Evolutionary conservation across 768 basidiomycete genomes (phyloP).

Genomic region (Hortiboletus flavorubellus): DNA sequence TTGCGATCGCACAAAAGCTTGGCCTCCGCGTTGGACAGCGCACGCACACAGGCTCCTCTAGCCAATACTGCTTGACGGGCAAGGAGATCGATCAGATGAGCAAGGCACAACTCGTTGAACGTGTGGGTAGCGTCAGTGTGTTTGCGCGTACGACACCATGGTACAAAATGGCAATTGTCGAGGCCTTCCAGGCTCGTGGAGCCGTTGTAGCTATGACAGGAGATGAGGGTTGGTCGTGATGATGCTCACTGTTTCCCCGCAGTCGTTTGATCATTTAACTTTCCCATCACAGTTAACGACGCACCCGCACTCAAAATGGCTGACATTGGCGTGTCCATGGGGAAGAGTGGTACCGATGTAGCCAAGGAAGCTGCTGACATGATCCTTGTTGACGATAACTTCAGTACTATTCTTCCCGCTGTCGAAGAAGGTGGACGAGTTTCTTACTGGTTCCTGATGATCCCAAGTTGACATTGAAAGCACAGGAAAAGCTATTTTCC

Average conservation of each 20-base stretch:
- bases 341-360: conserved; percentile 97
- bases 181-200: conserved; percentile 88
- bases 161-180: conserved; percentile 97
- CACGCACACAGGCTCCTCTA: conserved; percentile 27
- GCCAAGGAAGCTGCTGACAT: conserved; percentile 98
- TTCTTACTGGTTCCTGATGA: background rate
- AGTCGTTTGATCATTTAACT: background rate
- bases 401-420: conserved; percentile 90
- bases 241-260: conserved; percentile 18
- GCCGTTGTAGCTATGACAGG: conserved; percentile 97
- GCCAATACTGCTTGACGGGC: conserved; percentile 65
- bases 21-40: conserved; percentile 67
- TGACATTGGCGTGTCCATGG: conserved; percentile 97
- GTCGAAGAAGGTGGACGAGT: conserved; percentile 76
- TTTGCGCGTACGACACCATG: conserved; percentile 95
- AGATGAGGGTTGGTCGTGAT: conserved; percentile 75
- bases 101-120: conserved; percentile 75
- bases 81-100: conserved; percentile 82
- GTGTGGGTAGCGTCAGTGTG: conserved; percentile 78
- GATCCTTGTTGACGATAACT: conserved; percentile 96
- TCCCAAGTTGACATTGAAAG: background rate
- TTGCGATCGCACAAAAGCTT: conserved; percentile 83
- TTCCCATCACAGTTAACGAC: conserved; percentile 67
- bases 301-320: conserved; percentile 97
- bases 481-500: conserved; percentile 92